phyloP scores from a whole-genome alignment of 179 eudicot genomes.

The Silene noctiflora region DNA sequence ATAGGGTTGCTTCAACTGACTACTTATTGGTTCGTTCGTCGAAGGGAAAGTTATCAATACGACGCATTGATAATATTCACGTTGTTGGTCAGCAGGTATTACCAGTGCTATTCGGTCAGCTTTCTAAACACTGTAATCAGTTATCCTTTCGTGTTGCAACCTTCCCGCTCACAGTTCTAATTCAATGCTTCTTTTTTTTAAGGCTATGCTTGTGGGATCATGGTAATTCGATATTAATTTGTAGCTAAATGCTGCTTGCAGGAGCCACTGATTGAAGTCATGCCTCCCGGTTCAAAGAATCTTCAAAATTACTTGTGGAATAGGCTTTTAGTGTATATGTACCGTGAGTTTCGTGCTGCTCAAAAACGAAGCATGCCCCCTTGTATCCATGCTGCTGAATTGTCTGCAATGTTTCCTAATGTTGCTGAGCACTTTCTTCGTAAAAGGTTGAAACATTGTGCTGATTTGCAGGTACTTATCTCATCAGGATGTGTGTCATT shows the following conservation, averaged over 20 bases:
- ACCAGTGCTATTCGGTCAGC: slow-evolving; percentile 3
- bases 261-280: slow-evolving; percentile 94
- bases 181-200: neutral
- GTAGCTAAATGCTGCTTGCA: slow-evolving; percentile 29
- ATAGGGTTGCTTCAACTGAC: slow-evolving; percentile 86
- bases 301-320: slow-evolving; percentile 70
- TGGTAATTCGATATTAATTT: slow-evolving; percentile 7
- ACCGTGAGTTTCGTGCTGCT: slow-evolving; percentile 76
- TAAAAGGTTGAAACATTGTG: slow-evolving; percentile 84
- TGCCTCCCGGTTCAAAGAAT: slow-evolving; percentile 47
- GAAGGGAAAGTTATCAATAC: slow-evolving; percentile 88
- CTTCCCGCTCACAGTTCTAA: neutral
- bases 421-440: slow-evolving; percentile 66
- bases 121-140: neutral
- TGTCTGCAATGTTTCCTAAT: slow-evolving; percentile 70
- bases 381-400: slow-evolving; percentile 77
- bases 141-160: neutral
- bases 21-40: slow-evolving; percentile 88
- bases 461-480: slow-evolving; percentile 75
- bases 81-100: slow-evolving; percentile 96
- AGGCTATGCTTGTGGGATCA: slow-evolving; percentile 5
- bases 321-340: slow-evolving; percentile 82
- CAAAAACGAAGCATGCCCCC: slow-evolving; percentile 76
- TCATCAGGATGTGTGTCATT: neutral
- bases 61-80: slow-evolving; percentile 87